Evolutionary conservation across 441 rosid species (phyloP), one percentile per base, ranked within the genome.

Genomic region (Corymbia citriodora): DNA sequence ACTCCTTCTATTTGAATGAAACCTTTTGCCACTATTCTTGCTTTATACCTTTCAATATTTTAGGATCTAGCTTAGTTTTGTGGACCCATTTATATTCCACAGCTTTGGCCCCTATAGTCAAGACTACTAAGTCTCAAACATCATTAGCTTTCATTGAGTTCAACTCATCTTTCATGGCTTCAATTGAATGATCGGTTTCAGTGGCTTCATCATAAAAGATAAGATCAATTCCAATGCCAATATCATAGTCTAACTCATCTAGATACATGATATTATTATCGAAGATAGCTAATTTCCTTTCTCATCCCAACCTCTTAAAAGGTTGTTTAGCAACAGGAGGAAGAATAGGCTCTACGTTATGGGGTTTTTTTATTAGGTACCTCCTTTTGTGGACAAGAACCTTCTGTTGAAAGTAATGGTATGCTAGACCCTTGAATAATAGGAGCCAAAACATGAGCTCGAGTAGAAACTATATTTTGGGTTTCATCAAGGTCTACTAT

Each of bases 351-450:
- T 68, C 21, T 68, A 16, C 31, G 31, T 68, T 68, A 10, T 68
- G 40, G 8, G 18, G 74, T 68, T 68, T 21, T 40, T 68, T 68
- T 31, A 16, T 68, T 68, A 31, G 12, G 40, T 31, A 68, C 40
- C 18, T 15, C 23, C 21, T 68, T 8, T 16, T 3, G 21, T 31
- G 74, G 11, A 31, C 5, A 0, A 9, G 0, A 31, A 68, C 18
- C 21, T 68, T 31, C 10, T 31, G 3, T 68, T 40, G 40, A 31
- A 68, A 21, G 36, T 68, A 15, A 31, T 68, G 11, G 40, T 31
- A 68, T 15, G 16, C 74, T 68, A 68, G 21, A 68, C 10, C 74
- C 21, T 16, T 31, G 23, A 68, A 68, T 68, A 68, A 68, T 31
- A 5, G 12, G 6, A 68, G 16, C 40, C 21, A 68, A 68, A 68